Evolutionary conservation across 2,329 filamentous ascomycete species (phyloP).

Genomic region (Setomelanomma holmii): DNA sequence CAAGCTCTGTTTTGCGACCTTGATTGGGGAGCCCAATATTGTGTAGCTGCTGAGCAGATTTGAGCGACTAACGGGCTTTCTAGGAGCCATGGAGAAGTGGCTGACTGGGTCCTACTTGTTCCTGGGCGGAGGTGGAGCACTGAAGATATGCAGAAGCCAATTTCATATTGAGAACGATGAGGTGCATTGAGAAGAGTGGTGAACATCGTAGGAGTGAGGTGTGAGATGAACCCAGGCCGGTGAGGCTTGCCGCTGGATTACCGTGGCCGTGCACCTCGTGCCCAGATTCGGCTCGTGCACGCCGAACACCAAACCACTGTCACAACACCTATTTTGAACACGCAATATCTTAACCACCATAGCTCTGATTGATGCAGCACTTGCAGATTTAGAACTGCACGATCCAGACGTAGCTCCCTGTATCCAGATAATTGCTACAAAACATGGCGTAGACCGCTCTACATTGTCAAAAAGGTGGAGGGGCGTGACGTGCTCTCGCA

Average conservation of each 20-base stretch:
- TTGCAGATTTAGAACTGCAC: constrained; percentile 5
- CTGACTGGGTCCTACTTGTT: too few relatives aligned
- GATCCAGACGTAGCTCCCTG: not conserved
- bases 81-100: not conserved
- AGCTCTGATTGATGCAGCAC: constrained; percentile 7
- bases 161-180: too few relatives aligned
- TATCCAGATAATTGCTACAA: not conserved
- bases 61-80: not conserved
- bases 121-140: too few relatives aligned
- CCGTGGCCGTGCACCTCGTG: not conserved
- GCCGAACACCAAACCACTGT: not conserved
- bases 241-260: too few relatives aligned
- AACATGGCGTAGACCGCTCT: not conserved
- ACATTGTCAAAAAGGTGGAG: too few relatives aligned
- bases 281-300: not conserved
- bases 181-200: too few relatives aligned
- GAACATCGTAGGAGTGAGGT: too few relatives aligned
- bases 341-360: constrained; percentile 10
- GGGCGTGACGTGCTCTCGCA: too few relatives aligned
- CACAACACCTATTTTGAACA: not conserved
- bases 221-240: too few relatives aligned
- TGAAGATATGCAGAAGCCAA: too few relatives aligned
- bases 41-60: not conserved
- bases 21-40: not conserved
- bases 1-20: not conserved